Conservation (phyloP, 768 basidiomycete genomes). For the Chiua virens region DNA sequence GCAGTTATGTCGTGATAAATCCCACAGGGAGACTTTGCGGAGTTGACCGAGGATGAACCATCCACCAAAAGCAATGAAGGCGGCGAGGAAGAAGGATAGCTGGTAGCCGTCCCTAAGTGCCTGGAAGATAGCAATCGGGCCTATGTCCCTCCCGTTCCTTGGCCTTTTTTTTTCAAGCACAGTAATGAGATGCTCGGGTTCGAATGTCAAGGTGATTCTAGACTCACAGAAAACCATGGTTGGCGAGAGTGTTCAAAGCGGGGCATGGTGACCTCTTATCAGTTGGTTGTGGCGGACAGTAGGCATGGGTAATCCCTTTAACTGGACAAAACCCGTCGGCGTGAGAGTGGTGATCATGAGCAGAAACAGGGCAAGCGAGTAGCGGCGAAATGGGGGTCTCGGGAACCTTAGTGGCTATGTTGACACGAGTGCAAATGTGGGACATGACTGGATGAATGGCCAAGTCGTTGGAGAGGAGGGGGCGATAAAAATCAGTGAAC, state of each 20-base stretch:
- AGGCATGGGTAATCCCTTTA: conserved; percentile 38
- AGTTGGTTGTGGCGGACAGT: conserved; percentile 42
- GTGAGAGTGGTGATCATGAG: conserved; percentile 25
- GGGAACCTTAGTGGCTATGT: not conserved
- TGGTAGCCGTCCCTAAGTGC: conserved; percentile 53
- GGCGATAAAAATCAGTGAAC: not conserved
- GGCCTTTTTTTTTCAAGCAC: conserved; percentile 31
- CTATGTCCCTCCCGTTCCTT: conserved; percentile 51
- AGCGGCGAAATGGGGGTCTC: conserved; percentile 7
- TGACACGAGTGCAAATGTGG: not conserved
- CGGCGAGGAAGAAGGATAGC: conserved; percentile 46
- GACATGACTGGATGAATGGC: conserved; percentile 4
- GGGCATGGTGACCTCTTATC: conserved; percentile 71
- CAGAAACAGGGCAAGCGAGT: conserved; percentile 8
- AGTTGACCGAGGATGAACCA: conserved; percentile 42
- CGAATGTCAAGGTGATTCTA: not conserved
- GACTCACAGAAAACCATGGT: conserved; percentile 73
- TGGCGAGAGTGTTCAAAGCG: conserved; percentile 71
- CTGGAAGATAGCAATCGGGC: conserved; percentile 35
- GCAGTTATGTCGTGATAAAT: conserved; percentile 45
- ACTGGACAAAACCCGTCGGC: conserved; percentile 37
- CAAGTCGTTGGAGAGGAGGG: not conserved
- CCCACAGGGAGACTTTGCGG: conserved; percentile 36
- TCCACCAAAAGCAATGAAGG: conserved; percentile 48
- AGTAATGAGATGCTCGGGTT: not conserved